A percentile compares a stretch with the other conserved stretches of the same genome.
These are phyloP conservation scores for Berberis vulgaris DNA, from an alignment of 164 flowering plant genomes.

Conservation along the genomic window DNA sequence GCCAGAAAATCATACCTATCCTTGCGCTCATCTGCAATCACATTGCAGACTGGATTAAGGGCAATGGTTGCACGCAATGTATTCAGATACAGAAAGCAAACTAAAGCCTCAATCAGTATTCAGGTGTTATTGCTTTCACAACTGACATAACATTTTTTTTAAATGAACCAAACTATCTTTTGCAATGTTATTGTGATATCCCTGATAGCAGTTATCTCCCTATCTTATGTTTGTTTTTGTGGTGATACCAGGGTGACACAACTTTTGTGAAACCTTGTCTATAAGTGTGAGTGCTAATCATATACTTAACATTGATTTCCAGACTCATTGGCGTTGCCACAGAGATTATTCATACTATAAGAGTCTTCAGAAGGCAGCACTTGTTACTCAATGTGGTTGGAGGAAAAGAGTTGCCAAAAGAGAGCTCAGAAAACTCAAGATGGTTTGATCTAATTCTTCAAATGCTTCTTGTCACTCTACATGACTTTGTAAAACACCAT, in stretches of 20 bases:
- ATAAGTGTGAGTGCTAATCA: not conserved
- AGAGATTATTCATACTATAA: conserved; percentile 65
- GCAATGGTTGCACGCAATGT: conserved; percentile 90
- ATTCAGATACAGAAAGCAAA: conserved; percentile 81
- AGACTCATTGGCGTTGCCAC: conserved; percentile 73
- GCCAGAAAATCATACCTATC: conserved; percentile 46
- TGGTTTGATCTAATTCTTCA: conserved; percentile 42
- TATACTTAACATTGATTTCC: conserved; percentile 14
- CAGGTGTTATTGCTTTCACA: conserved; percentile 42
- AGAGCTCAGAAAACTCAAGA: conserved; percentile 83
- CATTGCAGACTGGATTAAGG: conserved; percentile 82
- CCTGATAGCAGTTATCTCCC: conserved; percentile 1
- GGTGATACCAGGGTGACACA: not conserved
- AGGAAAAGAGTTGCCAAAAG: conserved; percentile 73
- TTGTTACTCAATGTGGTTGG: conserved; percentile 92
- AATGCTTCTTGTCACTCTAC: not conserved
- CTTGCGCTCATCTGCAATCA: conserved; percentile 48
- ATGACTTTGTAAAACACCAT: not conserved
- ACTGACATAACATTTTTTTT: not conserved
- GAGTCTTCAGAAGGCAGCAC: conserved; percentile 66
- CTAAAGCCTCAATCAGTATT: conserved; percentile 71
- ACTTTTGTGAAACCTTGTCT: not conserved
- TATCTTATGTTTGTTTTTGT: not conserved
- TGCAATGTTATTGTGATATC: not conserved
- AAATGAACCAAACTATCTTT: no score